Percentiles rank a stretch among this genome's conserved stretches.
phyloP scores from a whole-genome alignment of 495 filamentous ascomycete species.

The Bathelium albidoporum region DNA sequence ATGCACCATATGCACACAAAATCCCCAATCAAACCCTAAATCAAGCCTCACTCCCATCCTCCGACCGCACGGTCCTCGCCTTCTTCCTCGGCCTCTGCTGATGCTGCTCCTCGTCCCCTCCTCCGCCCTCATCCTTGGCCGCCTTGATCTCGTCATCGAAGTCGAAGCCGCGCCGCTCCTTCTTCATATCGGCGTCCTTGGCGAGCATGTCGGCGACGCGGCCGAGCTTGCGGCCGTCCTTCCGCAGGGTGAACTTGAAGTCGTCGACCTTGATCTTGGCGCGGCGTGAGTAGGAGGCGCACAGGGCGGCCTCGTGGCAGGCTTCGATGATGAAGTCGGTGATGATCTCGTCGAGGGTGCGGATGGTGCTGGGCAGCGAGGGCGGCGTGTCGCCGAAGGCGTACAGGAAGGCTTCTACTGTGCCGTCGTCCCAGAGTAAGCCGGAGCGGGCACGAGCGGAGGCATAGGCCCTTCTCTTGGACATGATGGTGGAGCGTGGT shows the following conservation, averaged over 20 bases:
- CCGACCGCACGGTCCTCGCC: conserved; percentile 15
- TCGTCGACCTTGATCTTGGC: conserved; percentile 98
- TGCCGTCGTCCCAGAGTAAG: conserved; percentile 8
- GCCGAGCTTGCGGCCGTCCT: conserved; percentile 74
- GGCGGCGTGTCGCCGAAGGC: conserved; percentile 67
- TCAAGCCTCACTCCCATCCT: conserved; percentile 11
- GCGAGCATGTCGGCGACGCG: conserved; percentile 79
- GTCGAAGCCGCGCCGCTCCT: conserved; percentile 62
- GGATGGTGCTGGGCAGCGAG: conserved; percentile 72
- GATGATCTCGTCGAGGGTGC: conserved; percentile 84
- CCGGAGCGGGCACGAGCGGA: not conserved
- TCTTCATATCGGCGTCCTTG: conserved; percentile 69
- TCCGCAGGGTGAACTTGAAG: conserved; percentile 83
- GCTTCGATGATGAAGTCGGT: conserved; percentile 73
- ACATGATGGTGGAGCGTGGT: not conserved
- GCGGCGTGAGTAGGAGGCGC: conserved; percentile 69
- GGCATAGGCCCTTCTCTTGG: not conserved
- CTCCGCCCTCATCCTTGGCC: conserved; percentile 7
- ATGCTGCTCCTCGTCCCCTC: conserved; percentile 6
- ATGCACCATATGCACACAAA: not conserved
- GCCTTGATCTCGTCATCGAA: conserved; percentile 30
- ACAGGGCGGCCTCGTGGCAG: conserved; percentile 75
- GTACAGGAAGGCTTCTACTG: conserved; percentile 72
- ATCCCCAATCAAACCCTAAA: not conserved
- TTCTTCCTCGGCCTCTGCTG: conserved; percentile 11